Base-by-base conservation (phyloP, 2,329 filamentous ascomycete species). In the Penicillium brasilianum region DNA sequence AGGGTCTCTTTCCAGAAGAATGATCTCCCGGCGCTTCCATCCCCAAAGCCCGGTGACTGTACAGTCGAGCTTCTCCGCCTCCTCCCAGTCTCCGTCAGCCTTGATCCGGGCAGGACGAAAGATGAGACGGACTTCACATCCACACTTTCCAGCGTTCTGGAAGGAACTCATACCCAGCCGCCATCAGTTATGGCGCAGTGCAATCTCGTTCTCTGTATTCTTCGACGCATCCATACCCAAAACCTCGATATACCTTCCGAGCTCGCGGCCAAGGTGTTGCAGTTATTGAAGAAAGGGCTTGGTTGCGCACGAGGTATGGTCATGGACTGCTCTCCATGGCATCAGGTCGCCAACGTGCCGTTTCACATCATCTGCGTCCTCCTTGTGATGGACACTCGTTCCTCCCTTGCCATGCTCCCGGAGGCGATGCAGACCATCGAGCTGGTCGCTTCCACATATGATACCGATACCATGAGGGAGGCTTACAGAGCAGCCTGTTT, bases 281-380 rank as follows among this genome's bases (percentile, higher is more conserved):
- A 68, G 0, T 72, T 86, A 7, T 74, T 81, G 0, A 66, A 63
- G 32, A 73, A 76, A 9, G 83, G 79, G 0, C 76, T 86, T 2
- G 69, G 72, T 2, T 80, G 80, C 1, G 82, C 84, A 0, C 77
- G 78, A 2, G 70, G 66, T 1, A 80, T 86, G 70, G 70, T 82
- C 0, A 72, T 74, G 2, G 71, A 72, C 25, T 76, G 78, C 14
- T 74, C 76, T 0, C 84, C 84, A 0, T 87, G 85, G 85, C 85
- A 86, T 65, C 84, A 87, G 55, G 79, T 85, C 43, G 83, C 83
- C 25, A 86, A 87, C 50, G 82, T 87, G 0, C 85, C 85, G 0
- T 87, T 87, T 55, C 84, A 87, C 41, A 81, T 84, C 1, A 79
- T 85, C 18, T 85, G 84, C 58, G 74, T 85, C 0, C 73, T 87